Conservation (phyloP, 2,329 filamentous ascomycete species). For the Sclerotinia minor region DNA sequence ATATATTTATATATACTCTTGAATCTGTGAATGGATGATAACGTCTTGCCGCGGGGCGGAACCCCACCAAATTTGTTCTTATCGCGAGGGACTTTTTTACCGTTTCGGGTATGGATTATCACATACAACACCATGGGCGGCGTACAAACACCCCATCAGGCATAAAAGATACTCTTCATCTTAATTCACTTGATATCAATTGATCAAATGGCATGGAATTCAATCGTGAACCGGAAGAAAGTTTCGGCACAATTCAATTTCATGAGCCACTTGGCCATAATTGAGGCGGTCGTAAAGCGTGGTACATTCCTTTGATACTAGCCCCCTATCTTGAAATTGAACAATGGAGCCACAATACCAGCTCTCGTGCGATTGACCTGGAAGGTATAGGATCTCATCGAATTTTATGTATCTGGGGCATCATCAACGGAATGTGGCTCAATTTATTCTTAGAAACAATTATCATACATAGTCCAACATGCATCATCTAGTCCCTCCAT, state of each 20-base stretch:
- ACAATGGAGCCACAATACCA: no score
- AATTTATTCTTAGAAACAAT: conserved; percentile 14
- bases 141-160: conserved; percentile 33
- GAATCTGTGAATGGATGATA: background rate
- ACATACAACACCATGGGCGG: conserved; percentile 5
- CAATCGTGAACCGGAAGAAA: background rate
- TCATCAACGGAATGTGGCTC: no score
- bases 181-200: background rate
- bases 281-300: background rate
- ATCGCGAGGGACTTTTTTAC: conserved; percentile 37
- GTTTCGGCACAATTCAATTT: background rate
- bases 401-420: background rate
- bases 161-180: conserved; percentile 18
- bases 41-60: conserved; percentile 25
- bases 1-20: conserved; percentile 7
- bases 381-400: background rate
- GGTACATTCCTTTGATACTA: background rate
- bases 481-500: conserved; percentile 17
- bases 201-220: background rate
- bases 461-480: conserved; percentile 12
- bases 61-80: conserved; percentile 31
- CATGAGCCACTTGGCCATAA: background rate
- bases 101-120: conserved; percentile 33
- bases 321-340: no score
- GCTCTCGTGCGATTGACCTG: background rate